Evolutionary conservation across 164 flowering plant species (phyloP).

Genomic region (Berberis vulgaris): DNA sequence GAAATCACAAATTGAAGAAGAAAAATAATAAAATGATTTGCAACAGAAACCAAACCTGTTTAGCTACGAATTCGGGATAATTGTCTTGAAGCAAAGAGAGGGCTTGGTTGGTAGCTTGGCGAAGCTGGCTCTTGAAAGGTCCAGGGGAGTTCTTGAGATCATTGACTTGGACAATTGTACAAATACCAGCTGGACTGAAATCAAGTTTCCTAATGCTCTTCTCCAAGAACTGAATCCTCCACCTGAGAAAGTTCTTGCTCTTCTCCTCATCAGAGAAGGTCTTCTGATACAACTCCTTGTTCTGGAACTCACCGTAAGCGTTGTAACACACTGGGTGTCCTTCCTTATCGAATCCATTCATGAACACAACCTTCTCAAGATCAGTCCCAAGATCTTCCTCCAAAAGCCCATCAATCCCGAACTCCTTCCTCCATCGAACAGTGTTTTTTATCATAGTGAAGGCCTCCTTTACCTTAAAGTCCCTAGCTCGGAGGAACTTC

Average conservation of each 20-base stretch:
- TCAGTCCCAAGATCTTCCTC: slow-evolving; percentile 59
- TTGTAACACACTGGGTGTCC: slow-evolving; percentile 92
- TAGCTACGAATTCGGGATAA: slow-evolving; percentile 57
- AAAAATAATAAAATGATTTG: not conserved
- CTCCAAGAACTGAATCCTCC: slow-evolving; percentile 88
- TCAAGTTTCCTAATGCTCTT: slow-evolving; percentile 31
- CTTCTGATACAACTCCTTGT: slow-evolving; percentile 63
- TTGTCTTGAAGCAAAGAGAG: slow-evolving; percentile 14
- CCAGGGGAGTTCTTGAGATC: slow-evolving; percentile 14
- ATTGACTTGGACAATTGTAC: slow-evolving; percentile 12
- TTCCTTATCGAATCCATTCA: slow-evolving; percentile 62
- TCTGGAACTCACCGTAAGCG: slow-evolving; percentile 69
- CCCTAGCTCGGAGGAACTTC: slow-evolving; percentile 85
- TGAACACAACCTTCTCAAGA: slow-evolving; percentile 68
- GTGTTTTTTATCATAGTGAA: slow-evolving; percentile 75
- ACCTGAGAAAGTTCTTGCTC: slow-evolving; percentile 48
- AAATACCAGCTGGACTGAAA: slow-evolving; percentile 9
- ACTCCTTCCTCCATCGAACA: slow-evolving; percentile 72
- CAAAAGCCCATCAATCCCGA: slow-evolving; percentile 52
- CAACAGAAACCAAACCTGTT: slow-evolving; percentile 46
- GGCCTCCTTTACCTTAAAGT: slow-evolving; percentile 84
- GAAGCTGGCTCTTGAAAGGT: slow-evolving; percentile 34
- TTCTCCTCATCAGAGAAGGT: slow-evolving; percentile 74
- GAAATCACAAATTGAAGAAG: not conserved
- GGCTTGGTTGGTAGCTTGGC: slow-evolving; percentile 30